phyloP scores from a whole-genome alignment of 2,329 filamentous ascomycete species.

The Fusarium annulatum region DNA sequence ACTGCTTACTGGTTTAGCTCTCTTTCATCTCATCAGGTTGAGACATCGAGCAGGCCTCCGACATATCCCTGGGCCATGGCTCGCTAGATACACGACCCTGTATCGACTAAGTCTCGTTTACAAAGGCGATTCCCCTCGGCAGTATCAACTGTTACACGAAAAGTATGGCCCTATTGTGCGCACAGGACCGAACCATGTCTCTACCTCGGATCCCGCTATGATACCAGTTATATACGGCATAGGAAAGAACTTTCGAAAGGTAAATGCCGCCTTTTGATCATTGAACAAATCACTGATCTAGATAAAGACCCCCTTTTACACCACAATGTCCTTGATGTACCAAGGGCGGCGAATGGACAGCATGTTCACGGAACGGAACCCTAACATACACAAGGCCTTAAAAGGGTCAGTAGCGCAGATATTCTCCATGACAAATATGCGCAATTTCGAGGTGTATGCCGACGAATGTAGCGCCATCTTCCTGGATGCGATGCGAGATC shows the following conservation, averaged over 20 bases:
- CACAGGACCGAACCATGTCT: background rate
- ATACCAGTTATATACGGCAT: background rate
- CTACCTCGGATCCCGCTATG: background rate
- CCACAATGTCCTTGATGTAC: background rate
- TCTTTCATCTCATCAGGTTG: background rate
- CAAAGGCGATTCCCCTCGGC: background rate
- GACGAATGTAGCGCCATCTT: background rate
- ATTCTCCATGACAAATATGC: background rate
- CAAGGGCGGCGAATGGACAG: background rate
- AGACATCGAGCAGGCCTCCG: background rate
- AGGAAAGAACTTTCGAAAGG: background rate
- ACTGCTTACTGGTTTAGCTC: background rate
- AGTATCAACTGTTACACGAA: background rate
- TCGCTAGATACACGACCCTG: background rate
- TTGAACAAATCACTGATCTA: background rate
- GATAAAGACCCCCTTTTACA: background rate
- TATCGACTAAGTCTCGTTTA: background rate
- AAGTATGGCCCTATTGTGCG: background rate
- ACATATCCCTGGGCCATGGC: background rate
- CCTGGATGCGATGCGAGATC: background rate
- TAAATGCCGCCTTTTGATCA: accelerated
- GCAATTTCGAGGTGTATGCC: background rate
- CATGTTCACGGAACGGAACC: background rate
- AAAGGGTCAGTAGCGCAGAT: background rate
- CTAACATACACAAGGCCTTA: accelerated